Evolutionary conservation across 2,329 filamentous ascomycete genomes (phyloP), one percentile per base, ranked within the genome.

Genomic region (Pseudonectria foliicola): DNA sequence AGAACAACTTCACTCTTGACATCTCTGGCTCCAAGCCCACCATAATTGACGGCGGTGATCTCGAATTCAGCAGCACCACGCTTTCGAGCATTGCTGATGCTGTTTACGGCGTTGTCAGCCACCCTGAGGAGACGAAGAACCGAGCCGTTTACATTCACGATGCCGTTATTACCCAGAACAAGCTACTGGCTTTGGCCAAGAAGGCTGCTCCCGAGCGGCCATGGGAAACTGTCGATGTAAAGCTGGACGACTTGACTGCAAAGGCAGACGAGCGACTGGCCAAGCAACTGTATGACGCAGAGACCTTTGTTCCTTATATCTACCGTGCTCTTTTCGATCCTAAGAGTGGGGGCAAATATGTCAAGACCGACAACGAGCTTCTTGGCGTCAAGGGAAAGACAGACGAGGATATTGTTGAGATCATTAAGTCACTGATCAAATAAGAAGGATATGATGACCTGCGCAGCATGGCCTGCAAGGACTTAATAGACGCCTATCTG

Each of bases 51-150:
- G 68, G 66, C 1, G 76, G 77, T 1, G 59, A 75, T 23, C 40
- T 43, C 3, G 41, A 54, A 7, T 70, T 77, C 51, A 70, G 63
- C 31, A 36, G 62, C 8, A 73, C 74, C 0, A 71, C 63, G 0
- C 57, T 79, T 1, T 43, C 50, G 1, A 61, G 62, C 2, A 50
- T 78, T 12, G 73, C 54, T 0, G 56, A 66, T 14, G 69, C 64
- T 2, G 60, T 79, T 0, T 64, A 67, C 1, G 68, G 65, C 0
- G 56, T 76, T 2, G 52, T 78, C 38, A 47, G 49, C 7, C 60
- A 76, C 33, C 66, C 62, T 0, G 63, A 69, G 3, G 66, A 72
- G 49, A 78, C 75, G 1, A 66, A 65, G 52, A 77, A 80, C 49
- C 59, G 64, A 4, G 37, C 51, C 3, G 59, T 79, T 3, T 63